A percentile compares a stretch with the other conserved stretches of the same genome.
phyloP scores from a whole-genome alignment of 2,329 filamentous ascomycete genomes.

The Pseudopithomyces maydicus region DNA sequence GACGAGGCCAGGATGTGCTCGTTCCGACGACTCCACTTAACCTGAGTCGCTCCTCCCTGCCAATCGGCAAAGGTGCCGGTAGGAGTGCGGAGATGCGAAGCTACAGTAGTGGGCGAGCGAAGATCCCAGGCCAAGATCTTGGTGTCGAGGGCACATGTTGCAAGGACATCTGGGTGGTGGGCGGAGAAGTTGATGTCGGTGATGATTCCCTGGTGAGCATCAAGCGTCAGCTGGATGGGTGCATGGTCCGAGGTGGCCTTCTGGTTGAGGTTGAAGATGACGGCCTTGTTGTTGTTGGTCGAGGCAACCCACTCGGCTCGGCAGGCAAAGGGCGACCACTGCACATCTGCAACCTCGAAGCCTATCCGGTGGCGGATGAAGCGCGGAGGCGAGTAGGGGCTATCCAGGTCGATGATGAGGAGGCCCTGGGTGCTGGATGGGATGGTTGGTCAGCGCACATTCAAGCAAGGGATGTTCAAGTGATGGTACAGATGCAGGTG shows the following conservation, averaged over 20 bases:
- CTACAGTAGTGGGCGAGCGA: constrained; percentile 63
- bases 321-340: constrained; percentile 92
- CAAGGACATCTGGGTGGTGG: constrained; percentile 85
- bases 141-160: constrained; percentile 90
- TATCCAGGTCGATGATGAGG: constrained; percentile 90
- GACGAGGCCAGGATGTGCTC: constrained; percentile 87
- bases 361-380: constrained; percentile 83
- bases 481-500: not conserved
- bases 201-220: constrained; percentile 85
- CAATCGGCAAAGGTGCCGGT: constrained; percentile 78
- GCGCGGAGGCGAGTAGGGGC: constrained; percentile 82
- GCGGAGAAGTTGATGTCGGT: constrained; percentile 97
- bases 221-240: constrained; percentile 85
- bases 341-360: constrained; percentile 95
- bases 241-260: constrained; percentile 65
- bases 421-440: constrained; percentile 73
- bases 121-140: constrained; percentile 94
- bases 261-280: constrained; percentile 84
- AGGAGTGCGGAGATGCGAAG: constrained; percentile 9
- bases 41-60: constrained; percentile 91
- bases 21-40: constrained; percentile 91
- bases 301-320: constrained; percentile 93
- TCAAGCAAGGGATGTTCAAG: not conserved
- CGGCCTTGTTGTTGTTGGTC: constrained; percentile 90
- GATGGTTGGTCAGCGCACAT: constrained; percentile 2